Evolutionary conservation across 805 yeast genomes (phyloP).

Genomic region (Wickerhamiella parazyma): DNA sequence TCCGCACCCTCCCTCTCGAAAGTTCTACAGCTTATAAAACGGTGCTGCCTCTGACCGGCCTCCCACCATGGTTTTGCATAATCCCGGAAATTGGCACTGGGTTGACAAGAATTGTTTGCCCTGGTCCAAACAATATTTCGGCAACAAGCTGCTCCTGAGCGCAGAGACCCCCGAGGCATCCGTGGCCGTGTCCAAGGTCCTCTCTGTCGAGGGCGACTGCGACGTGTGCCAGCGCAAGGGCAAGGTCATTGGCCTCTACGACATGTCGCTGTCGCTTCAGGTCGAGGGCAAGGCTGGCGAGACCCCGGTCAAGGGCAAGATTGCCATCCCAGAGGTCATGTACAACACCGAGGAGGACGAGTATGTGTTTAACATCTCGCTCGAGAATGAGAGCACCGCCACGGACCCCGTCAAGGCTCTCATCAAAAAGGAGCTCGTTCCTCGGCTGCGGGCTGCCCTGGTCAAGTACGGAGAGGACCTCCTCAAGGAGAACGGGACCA

Average conservation of each 20-base stretch:
- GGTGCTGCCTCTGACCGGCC: too few relatives aligned
- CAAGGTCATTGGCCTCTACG: slow-evolving; percentile 83
- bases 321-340: slow-evolving; percentile 81
- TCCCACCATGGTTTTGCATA: slow-evolving; percentile 71
- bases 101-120: slow-evolving; percentile 92
- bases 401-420: slow-evolving; percentile 35
- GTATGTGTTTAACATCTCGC: slow-evolving; percentile 66
- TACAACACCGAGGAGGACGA: slow-evolving; percentile 82
- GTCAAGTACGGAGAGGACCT: slow-evolving; percentile 63
- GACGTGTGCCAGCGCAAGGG: slow-evolving; percentile 97
- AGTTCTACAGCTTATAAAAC: slow-evolving; percentile 3
- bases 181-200: slow-evolving; percentile 33
- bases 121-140: slow-evolving; percentile 76
- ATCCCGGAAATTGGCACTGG: slow-evolving; percentile 99
- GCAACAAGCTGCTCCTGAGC: slow-evolving; percentile 37
- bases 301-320: slow-evolving; percentile 44
- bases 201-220: slow-evolving; percentile 80
- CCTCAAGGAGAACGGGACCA: slow-evolving; percentile 61
- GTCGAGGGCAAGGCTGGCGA: slow-evolving; percentile 36
- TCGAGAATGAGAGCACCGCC: slow-evolving; percentile 38
- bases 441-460: slow-evolving; percentile 50
- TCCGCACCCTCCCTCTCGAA: too few relatives aligned
- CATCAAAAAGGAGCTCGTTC: slow-evolving; percentile 47
- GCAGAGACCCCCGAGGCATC: slow-evolving; percentile 23
- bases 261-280: slow-evolving; percentile 52